Percentiles rank a stretch among this genome's conserved stretches.
Conservation (phyloP, 2,329 filamentous ascomycete species). For the Cytospora schulzeri region DNA sequence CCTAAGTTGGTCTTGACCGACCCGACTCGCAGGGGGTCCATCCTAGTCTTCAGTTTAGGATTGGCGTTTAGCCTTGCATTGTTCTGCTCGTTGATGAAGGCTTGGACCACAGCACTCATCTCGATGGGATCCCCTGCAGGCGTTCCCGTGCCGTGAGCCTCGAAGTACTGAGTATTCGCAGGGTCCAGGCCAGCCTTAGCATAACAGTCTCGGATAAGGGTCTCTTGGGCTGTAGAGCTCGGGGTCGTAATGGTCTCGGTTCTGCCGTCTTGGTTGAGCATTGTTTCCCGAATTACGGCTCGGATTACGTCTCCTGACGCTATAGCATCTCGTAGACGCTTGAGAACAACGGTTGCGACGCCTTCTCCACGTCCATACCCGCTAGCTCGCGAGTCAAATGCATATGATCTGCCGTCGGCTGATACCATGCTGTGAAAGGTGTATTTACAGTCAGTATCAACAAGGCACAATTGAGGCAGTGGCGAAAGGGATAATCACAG, state of each 20-base stretch:
- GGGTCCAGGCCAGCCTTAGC: conserved; percentile 34
- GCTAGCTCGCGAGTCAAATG: conserved; percentile 7
- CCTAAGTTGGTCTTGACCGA: conserved; percentile 37
- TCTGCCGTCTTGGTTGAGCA: conserved; percentile 47
- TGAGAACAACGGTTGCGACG: background rate
- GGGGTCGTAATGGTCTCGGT: conserved; percentile 43
- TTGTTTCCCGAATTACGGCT: conserved; percentile 39
- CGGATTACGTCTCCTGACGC: background rate
- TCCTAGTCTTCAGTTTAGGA: too few species aligned
- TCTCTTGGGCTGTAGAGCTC: conserved; percentile 38
- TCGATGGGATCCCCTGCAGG: conserved; percentile 10
- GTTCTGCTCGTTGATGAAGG: conserved; percentile 17
- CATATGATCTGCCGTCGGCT: conserved; percentile 2
- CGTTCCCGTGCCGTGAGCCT: conserved; percentile 16
- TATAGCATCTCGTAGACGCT: conserved; percentile 9
- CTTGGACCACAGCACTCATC: conserved; percentile 7
- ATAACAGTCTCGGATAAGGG: conserved; percentile 41
- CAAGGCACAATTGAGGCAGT: too few species aligned
- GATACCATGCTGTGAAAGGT: background rate
- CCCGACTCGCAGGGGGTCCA: conserved; percentile 32
- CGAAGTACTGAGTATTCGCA: background rate
- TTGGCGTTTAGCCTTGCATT: too few species aligned
- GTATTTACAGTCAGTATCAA: background rate
- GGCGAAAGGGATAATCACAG: too few species aligned
- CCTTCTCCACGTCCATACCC: conserved; percentile 21